Percentiles rank a stretch among this genome's conserved stretches.
Conservation (phyloP, 1,139 yeast genomes). For the Kodamaea sp. region DNA sequence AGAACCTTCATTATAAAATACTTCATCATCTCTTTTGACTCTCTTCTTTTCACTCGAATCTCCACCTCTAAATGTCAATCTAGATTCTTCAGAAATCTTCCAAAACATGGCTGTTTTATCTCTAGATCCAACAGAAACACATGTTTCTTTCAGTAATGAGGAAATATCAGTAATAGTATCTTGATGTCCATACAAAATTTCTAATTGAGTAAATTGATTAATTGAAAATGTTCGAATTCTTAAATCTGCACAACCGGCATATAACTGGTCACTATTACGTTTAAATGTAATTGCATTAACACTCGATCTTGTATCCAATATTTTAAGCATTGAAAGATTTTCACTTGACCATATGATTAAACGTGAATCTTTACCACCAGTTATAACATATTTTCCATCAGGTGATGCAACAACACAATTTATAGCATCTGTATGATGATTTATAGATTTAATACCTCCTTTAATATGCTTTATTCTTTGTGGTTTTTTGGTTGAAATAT, state of each 20-base stretch:
- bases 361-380: slow-evolving; percentile 84
- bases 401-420: slow-evolving; percentile 79
- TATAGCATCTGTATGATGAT: slow-evolving; percentile 76
- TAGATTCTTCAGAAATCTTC: slow-evolving; percentile 93
- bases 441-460: slow-evolving; percentile 54
- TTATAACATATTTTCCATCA: slow-evolving; percentile 82
- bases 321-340: slow-evolving; percentile 68
- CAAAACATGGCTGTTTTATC: slow-evolving; percentile 94
- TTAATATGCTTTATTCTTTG: slow-evolving; percentile 57
- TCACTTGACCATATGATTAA: slow-evolving; percentile 85
- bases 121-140: slow-evolving; percentile 93
- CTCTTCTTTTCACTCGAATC: slow-evolving; percentile 50
- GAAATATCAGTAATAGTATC: slow-evolving; percentile 80
- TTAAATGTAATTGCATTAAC: slow-evolving; percentile 76
- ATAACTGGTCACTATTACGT: slow-evolving; percentile 76
- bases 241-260: slow-evolving; percentile 90
- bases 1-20: slow-evolving; percentile 72
- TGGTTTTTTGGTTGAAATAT: slow-evolving; percentile 45
- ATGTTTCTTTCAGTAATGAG: slow-evolving; percentile 79
- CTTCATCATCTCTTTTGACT: slow-evolving; percentile 30
- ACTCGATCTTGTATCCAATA: slow-evolving; percentile 71
- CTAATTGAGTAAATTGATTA: slow-evolving; percentile 84
- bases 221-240: slow-evolving; percentile 84
- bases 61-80: slow-evolving; percentile 92
- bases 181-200: slow-evolving; percentile 92